Base-by-base conservation (phyloP, 306 rosid genomes). In the Betula pendula region DNA sequence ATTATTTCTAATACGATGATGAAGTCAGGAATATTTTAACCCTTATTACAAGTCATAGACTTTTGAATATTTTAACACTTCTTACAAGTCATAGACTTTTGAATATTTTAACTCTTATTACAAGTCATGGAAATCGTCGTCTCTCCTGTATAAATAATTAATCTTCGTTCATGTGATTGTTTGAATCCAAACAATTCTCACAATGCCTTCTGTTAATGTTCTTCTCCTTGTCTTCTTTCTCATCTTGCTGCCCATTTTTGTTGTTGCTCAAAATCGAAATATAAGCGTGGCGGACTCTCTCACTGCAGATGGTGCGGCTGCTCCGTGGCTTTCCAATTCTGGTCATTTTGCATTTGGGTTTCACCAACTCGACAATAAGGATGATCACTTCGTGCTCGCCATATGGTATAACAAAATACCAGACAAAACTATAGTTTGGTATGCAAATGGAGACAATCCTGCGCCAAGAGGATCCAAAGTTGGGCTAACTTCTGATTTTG, bases 401-500 rank as follows among this genome's bases (percentile, higher is more conserved):
- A 47, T 47, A 10, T 47, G 51, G 51, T 47, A 47, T 13, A 14
- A 10, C 51, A 47, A 47, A 14, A 47, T 47, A 47, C 51, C 17
- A 10, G 51, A 47, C 51, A 29, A 29, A 47, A 47, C 45, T 42
- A 42, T 9, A 42, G 45, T 42, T 42, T 42, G 45, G 10, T 42
- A 42, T 42, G 9, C 84, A 10, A 82, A 85, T 40, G 22, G 62
- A 22, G 77, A 63, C 6, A 72, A n/a, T 6, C 42, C 42, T 19
- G 84, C 87, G 0, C 88, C 86, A 8, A 74, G 44, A 73, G 85
- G 79, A n/a, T 88, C 91, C 20, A 88, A 52, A 73, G 58, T 87
- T 8, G 75, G 71, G 38, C 79, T 90, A 47, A 59, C 74, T 14
- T n/a, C 81, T 16, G 42, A 62, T 5, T 13, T 8, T 10, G 88